Conservation (phyloP, 208 protist genomes). For the Balamuthia mandrillaris region DNA sequence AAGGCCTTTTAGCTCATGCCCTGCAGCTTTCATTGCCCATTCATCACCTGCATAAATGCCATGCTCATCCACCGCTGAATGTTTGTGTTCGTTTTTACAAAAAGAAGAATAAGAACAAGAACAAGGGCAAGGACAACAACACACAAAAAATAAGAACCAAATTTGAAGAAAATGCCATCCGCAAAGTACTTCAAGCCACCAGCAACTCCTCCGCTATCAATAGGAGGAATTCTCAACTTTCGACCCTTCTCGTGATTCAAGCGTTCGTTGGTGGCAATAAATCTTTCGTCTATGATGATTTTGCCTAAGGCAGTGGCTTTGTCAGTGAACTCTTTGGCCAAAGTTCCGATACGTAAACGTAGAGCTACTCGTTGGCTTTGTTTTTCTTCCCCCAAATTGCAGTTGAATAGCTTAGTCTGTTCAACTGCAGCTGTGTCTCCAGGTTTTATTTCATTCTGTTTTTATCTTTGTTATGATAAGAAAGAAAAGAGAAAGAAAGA, state of each 20-base stretch:
- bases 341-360: conserved; percentile 3
- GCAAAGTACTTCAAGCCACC: conserved; percentile 40
- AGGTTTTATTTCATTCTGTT: no score
- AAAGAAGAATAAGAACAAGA: not conserved
- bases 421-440: no score
- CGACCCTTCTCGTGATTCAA: not conserved
- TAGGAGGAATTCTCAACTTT: conserved; percentile 12
- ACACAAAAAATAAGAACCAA: not conserved
- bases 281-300: not conserved
- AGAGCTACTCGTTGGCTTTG: conserved; percentile 27
- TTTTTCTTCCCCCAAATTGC: no score
- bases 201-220: conserved; percentile 27
- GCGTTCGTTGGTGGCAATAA: conserved; percentile 34
- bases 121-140: not conserved
- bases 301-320: not conserved
- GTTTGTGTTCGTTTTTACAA: no score
- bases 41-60: conserved; percentile 23
- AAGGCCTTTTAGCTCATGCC: not conserved
- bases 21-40: conserved; percentile 31
- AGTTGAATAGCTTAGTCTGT: no score
- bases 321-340: conserved; percentile 19
- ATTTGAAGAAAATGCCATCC: conserved; percentile 46
- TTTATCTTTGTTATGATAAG: no score
- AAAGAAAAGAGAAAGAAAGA: no score
- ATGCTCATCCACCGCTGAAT: conserved; percentile 19